Base-by-base conservation (phyloP, 140 eudicot species). In the Oenanthe javanica region DNA sequence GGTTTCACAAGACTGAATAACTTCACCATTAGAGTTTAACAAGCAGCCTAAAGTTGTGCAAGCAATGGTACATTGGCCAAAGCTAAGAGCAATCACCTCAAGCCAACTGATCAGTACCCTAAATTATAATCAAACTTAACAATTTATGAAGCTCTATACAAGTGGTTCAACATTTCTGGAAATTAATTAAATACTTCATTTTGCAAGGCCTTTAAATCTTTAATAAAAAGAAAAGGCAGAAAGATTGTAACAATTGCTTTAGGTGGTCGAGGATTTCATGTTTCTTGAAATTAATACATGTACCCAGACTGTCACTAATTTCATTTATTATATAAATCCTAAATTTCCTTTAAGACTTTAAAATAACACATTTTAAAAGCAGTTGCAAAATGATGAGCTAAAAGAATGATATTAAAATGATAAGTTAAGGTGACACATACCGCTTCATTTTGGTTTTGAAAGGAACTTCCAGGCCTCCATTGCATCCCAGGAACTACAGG, bases 381-480 rank as follows among this genome's bases (percentile, higher is more conserved):
- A 48, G 64, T 7, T 12, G 25, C 78, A 23, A 27, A 15, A 49
- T 0, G 64, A 31, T 57, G 54, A 10, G 81, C 72, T 42, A 43
- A n/a, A 61, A 27, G 5, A 36, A 63, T 21, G 48, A 42, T 3
- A 18, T 63, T 23, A 63, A 19, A 72, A 15, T 52, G 27, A 70
- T 16, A 40, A 55, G 59, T 72, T 70, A 47, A 52, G 70, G 23
- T 19, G 49, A 51, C 36, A 84, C 96, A 31, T 85, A 96, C 99
- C 84, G 83, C 89, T 85, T 96, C 99, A 84, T 77, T 91, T 81
- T 91, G 99, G 85, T 82, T 93, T 71, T 91, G 97, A 70, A 92
- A 93, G 78, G 99, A 82, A 80, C 91, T 88, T 75, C 99, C 99
- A 88, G 99, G 97, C 87, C 99, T 89, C 99, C 99, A 96, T 79